phyloP scores from a whole-genome alignment of 768 basidiomycete species.

The Dendrothele bispora region DNA sequence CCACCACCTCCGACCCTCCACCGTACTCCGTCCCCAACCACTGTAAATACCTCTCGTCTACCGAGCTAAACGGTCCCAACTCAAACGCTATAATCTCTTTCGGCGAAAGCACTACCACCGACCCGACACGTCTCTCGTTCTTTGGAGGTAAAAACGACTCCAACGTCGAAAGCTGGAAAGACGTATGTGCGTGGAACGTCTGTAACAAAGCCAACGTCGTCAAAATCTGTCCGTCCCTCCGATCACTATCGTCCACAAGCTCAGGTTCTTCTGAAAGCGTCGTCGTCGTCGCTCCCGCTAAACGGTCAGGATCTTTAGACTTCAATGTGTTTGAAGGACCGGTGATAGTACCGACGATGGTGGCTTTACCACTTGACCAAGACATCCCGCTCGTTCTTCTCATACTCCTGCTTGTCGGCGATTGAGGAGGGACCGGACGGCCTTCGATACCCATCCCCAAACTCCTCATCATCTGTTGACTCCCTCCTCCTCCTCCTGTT shows the following conservation, averaged over 20 bases:
- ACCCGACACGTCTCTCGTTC: constrained; percentile 11
- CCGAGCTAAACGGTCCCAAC: constrained; percentile 68
- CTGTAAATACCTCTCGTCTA: constrained; percentile 75
- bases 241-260: constrained; percentile 16
- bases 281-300: too few species aligned
- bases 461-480: constrained; percentile 50
- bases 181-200: constrained; percentile 66
- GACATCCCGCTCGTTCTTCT: constrained; percentile 53
- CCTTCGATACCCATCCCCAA: constrained; percentile 76
- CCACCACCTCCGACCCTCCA: constrained; percentile 37
- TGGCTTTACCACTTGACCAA: constrained; percentile 40
- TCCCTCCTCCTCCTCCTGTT: too few species aligned
- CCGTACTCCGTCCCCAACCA: constrained; percentile 75
- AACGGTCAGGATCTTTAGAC: constrained; percentile 17
- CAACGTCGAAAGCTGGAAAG: constrained; percentile 54
- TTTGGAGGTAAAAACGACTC: constrained; percentile 31
- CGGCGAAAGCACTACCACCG: constrained; percentile 49
- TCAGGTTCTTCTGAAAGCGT: constrained; percentile 16
- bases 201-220: constrained; percentile 63
- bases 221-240: constrained; percentile 33
- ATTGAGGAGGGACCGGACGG: constrained; percentile 33
- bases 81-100: constrained; percentile 69
- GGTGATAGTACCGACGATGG: constrained; percentile 23
- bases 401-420: constrained; percentile 35
- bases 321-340: constrained; percentile 9